Conservation (phyloP, 805 yeast genomes). For the Phaffomyces antillensis region DNA sequence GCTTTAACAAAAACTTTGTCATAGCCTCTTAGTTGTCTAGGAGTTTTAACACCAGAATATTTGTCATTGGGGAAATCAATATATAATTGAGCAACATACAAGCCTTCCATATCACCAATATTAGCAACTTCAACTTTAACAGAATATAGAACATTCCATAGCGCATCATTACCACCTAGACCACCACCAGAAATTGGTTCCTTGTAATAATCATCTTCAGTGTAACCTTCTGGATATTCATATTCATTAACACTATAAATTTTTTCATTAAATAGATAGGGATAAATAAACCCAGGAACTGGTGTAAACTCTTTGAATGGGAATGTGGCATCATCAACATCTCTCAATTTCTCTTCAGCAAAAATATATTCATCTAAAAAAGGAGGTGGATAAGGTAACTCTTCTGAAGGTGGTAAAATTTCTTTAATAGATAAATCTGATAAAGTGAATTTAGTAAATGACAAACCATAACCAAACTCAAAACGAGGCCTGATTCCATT, state of each 20-base stretch:
- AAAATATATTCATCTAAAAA: constrained; percentile 36
- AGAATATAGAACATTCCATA: constrained; percentile 46
- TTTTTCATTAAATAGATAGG: constrained; percentile 35
- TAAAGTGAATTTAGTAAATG: constrained; percentile 5
- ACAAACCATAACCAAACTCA: constrained; percentile 42
- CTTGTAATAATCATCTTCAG: constrained; percentile 23
- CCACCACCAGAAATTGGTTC: constrained; percentile 39
- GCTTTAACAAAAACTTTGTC: constrained; percentile 44
- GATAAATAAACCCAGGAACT: constrained; percentile 50
- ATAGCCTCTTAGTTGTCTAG: constrained; percentile 48
- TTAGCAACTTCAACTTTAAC: constrained; percentile 41
- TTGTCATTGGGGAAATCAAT: constrained; percentile 36
- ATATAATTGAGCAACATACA: constrained; percentile 46
- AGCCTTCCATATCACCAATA: constrained; percentile 39
- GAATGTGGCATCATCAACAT: constrained; percentile 47
- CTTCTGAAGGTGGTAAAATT: constrained; percentile 36
- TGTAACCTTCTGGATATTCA: constrained; percentile 32
- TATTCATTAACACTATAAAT: constrained; percentile 24
- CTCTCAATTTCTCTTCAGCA: constrained; percentile 41
- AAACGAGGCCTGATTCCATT: constrained; percentile 47
- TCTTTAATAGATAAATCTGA: constrained; percentile 32
- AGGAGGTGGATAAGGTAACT: constrained; percentile 39
- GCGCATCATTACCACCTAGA: constrained; percentile 52
- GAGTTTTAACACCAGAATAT: constrained; percentile 36
- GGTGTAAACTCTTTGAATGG: constrained; percentile 47